Percentiles rank a stretch among this genome's conserved stretches.
Conservation (phyloP, 139 green algal species). For the Chlorella sorokiniana region DNA sequence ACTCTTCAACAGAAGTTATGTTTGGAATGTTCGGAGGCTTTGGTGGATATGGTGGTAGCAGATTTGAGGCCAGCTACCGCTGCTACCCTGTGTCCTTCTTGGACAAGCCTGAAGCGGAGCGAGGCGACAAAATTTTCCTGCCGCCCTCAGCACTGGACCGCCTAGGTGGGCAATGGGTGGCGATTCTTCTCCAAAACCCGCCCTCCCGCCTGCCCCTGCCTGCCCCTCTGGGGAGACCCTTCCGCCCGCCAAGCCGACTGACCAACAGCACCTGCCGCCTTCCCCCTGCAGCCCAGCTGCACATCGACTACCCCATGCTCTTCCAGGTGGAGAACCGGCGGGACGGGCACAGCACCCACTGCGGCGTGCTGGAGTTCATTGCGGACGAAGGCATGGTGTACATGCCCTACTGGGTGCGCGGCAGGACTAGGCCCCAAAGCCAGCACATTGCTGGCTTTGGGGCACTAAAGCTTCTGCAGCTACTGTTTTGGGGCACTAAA, state of each 20-base stretch:
- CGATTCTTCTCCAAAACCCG: not conserved
- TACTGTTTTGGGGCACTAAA: no score
- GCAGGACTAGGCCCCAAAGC: no score
- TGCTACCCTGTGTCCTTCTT: constrained; percentile 95
- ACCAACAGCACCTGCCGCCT: not conserved
- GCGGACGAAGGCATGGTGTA: constrained; percentile 96
- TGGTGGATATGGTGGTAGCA: constrained; percentile 27
- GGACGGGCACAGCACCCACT: constrained; percentile 82
- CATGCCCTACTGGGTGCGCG: constrained; percentile 94
- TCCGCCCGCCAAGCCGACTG: not conserved
- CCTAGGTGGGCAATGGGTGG: constrained; percentile 67
- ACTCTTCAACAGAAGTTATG: no score
- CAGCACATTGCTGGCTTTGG: not conserved
- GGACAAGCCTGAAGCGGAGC: constrained; percentile 87
- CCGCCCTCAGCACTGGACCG: constrained; percentile 93
- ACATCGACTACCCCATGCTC: constrained; percentile 99
- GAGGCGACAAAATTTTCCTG: constrained; percentile 96
- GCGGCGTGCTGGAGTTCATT: constrained; percentile 98
- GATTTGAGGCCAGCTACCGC: constrained; percentile 85
- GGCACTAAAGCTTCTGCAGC: no score
- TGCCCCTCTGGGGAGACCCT: not conserved
- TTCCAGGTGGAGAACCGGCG: constrained; percentile 88
- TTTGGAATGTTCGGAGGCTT: constrained; percentile 52
- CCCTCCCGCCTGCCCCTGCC: not conserved
- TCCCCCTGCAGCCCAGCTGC: constrained; percentile 78